A percentile compares a stretch with the other conserved stretches of the same genome.
Conservation (phyloP, 148 eudicot species). For the Spergularia bocconei region DNA sequence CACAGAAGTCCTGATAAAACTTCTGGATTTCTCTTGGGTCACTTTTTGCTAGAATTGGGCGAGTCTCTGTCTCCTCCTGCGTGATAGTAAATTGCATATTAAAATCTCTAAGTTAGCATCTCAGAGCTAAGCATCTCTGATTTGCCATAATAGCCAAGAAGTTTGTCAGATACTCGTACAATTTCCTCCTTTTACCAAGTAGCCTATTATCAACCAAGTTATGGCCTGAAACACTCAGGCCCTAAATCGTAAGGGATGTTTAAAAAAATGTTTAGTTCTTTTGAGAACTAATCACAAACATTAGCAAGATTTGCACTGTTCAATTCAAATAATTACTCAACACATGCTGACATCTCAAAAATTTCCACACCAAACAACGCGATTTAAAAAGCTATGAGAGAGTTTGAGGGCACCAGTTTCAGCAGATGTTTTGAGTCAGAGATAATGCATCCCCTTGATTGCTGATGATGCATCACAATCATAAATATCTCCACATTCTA, state of each 20-base stretch:
- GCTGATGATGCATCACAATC: background rate
- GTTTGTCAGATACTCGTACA: background rate
- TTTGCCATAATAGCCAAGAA: background rate
- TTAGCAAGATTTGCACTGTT: too few relatives aligned
- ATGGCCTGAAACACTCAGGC: background rate
- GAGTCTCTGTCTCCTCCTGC: conserved; percentile 79
- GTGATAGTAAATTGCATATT: background rate
- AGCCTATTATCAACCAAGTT: background rate
- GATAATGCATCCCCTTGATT: background rate
- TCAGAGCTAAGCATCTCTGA: background rate
- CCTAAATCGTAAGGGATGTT: background rate
- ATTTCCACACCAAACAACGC: too few relatives aligned
- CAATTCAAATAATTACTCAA: too few relatives aligned
- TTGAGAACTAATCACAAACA: too few relatives aligned
- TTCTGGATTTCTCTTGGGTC: conserved; percentile 89
- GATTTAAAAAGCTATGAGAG: too few relatives aligned
- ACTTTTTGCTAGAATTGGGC: conserved; percentile 44
- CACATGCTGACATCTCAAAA: too few relatives aligned
- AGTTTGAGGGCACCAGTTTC: too few relatives aligned
- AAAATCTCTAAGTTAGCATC: background rate
- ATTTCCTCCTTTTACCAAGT: background rate
- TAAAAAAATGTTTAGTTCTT: too few relatives aligned
- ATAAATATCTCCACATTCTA: background rate
- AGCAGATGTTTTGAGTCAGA: background rate
- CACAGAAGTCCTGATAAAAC: conserved; percentile 66